A percentile compares a stretch with the other conserved stretches of the same genome.
phyloP scores from a whole-genome alignment of 805 yeast genomes.

The Starmerella sirachaensis region DNA sequence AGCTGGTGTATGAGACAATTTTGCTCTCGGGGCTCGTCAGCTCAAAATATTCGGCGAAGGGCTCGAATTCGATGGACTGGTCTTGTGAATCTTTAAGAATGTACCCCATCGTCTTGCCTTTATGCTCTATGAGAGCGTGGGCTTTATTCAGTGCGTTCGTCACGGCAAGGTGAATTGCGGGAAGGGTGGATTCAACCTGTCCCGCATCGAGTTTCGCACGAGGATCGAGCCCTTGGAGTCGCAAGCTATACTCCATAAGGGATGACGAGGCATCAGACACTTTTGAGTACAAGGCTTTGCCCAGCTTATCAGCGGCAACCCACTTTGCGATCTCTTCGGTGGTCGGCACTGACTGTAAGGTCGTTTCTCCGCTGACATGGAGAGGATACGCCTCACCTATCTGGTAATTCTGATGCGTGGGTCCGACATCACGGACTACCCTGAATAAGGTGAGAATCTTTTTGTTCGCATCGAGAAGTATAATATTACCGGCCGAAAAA shows the following conservation, averaged over 20 bases:
- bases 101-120: conserved; percentile 13
- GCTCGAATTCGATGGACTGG: conserved; percentile 23
- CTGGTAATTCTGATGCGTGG: conserved; percentile 44
- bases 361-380: conserved; percentile 3
- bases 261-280: conserved; percentile 71
- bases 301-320: conserved; percentile 30
- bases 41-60: conserved; percentile 25
- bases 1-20: conserved; percentile 39
- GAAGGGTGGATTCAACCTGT: conserved; percentile 20
- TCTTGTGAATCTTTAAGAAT: conserved; percentile 15
- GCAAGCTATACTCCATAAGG: conserved; percentile 50
- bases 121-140: conserved; percentile 9
- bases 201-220: conserved; percentile 24
- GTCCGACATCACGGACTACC: conserved; percentile 50
- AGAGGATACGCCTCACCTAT: conserved; percentile 59
- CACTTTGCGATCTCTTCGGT: conserved; percentile 33
- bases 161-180: conserved; percentile 20
- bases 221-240: conserved; percentile 37
- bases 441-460: conserved; percentile 67
- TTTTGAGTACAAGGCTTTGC: conserved; percentile 55
- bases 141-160: conserved; percentile 28
- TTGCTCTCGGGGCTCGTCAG: conserved; percentile 29
- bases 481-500: conserved; percentile 87
- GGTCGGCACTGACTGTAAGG: conserved; percentile 37
- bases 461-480: conserved; percentile 56